Conservation (phyloP, 2,329 filamentous ascomycete species). For the Penicillium palitans region DNA sequence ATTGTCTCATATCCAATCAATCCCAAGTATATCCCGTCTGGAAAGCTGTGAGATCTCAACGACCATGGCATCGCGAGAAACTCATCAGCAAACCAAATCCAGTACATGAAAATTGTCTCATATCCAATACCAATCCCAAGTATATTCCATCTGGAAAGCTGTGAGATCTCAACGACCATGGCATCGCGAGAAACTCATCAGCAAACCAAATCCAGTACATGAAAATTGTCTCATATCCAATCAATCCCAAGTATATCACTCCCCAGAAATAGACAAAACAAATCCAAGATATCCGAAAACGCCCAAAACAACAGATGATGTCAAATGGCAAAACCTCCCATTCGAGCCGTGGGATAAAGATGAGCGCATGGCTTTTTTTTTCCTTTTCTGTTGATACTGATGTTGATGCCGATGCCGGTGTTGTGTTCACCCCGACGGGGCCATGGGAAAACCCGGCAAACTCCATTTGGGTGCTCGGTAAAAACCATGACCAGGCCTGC, state of each 20-base stretch:
- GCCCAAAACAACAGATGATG: neutral
- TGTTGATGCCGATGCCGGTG: neutral
- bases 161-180: slow-evolving; percentile 1
- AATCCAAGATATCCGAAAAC: neutral
- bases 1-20: neutral
- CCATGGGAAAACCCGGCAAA: slow-evolving; percentile 25
- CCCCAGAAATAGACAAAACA: neutral
- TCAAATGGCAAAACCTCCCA: slow-evolving; percentile 19
- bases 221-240: neutral
- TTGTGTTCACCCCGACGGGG: slow-evolving; percentile 6
- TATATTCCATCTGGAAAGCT: neutral
- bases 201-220: neutral
- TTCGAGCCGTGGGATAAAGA: slow-evolving; percentile 18
- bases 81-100: neutral
- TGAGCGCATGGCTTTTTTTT: neutral
- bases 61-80: neutral
- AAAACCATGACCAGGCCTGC: slow-evolving; percentile 25
- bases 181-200: neutral
- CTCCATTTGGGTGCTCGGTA: slow-evolving; percentile 8
- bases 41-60: neutral
- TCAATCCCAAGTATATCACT: neutral
- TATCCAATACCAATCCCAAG: neutral
- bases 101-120: neutral
- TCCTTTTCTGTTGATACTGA: neutral
- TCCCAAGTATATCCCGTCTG: neutral